These are phyloP conservation scores for Fonsecaea nubica DNA, from an alignment of 2,329 filamentous ascomycete species.

Conservation along the genomic window DNA sequence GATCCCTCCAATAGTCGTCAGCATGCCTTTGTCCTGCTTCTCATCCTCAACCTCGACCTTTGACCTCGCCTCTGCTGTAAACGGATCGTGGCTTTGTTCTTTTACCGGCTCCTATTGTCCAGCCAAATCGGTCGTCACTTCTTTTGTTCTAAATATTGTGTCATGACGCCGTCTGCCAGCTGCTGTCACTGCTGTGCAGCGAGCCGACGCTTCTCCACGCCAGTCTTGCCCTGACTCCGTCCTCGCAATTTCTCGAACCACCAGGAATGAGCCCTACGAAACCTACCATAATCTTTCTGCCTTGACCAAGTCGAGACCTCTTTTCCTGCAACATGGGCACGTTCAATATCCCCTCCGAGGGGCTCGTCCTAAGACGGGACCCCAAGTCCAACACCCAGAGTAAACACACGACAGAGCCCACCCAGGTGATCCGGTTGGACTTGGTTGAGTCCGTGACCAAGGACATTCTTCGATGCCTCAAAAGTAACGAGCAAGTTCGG, in stretches of 20 bases:
- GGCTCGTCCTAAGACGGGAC: conserved; percentile 26
- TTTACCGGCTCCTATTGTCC: conserved; percentile 17
- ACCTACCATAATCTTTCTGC: conserved; percentile 12
- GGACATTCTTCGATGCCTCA: conserved; percentile 54
- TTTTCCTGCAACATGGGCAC: conserved; percentile 31
- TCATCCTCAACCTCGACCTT: conserved; percentile 28
- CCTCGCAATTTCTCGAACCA: conserved; percentile 5
- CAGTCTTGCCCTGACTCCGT: conserved; percentile 25
- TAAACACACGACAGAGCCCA: conserved; percentile 41
- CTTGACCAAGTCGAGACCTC: conserved; percentile 7
- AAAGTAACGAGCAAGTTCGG: conserved; percentile 51
- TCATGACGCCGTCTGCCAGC: conserved; percentile 32
- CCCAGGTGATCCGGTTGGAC: conserved; percentile 56
- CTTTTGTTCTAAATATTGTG: conserved; percentile 23
- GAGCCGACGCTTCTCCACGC: conserved; percentile 21
- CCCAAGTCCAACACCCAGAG: conserved; percentile 15
- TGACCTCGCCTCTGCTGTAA: conserved; percentile 22
- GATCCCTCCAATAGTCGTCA: conserved; percentile 39
- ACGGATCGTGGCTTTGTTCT: conserved; percentile 22
- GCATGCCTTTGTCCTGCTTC: conserved; percentile 28
- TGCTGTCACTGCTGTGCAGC: conserved; percentile 36
- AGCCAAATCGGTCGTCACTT: conserved; percentile 22
- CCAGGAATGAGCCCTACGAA: conserved; percentile 20
- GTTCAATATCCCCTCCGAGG: conserved; percentile 34
- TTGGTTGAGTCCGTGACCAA: conserved; percentile 53